Evolutionary conservation across 2,329 filamentous ascomycete species (phyloP), one percentile per base, ranked within the genome.

Genomic region (Calonectria pauciramosa): DNA sequence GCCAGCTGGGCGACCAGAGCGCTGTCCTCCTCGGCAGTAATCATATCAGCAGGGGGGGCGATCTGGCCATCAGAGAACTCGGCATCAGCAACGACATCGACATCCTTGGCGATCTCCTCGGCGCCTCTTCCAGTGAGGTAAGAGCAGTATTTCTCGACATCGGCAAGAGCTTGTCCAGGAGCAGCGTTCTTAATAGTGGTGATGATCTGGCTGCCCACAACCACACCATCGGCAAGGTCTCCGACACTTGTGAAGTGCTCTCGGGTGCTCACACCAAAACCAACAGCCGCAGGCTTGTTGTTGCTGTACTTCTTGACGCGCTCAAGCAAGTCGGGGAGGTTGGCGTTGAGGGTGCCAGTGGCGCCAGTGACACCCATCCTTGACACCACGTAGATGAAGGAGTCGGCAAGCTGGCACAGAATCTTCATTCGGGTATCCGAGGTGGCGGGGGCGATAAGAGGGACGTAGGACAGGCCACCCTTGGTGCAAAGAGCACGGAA

Each of bases 321-420:
- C 72, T 91, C 91, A 72, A 99, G 88, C 47, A 99, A 91, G 67
- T 94, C 93, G 18, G 96, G 95, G 41, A 99, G 91, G 73, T 94
- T 93, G 56, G 93, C 90, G 85, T 95, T 98, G 82, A 99, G 87
- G 32, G 92, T 93, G 41, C 96, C 96, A 0, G 93, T 93, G 18
- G 96, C 97, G 80, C 97, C 97, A 13, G 97, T 99, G 71, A 99
- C 96, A 80, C 97, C 97, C 94, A 98, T 97, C 80, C 96, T 91
- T 32, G 96, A 99, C 71, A 99, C 97, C 75, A 99, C 96, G 85
- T 99, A 99, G 87, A 99, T 98, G 88, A 99, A 99, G 4, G 96
- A 98, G 86, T 99, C 96, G 82, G 97, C 97, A 77, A 99, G 96
- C 85, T 95, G 93, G 91, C 97, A 99, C 16, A 99, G 93, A 51